phyloP scores from a whole-genome alignment of 1,139 yeast species.

The Taiozyma sp. region DNA sequence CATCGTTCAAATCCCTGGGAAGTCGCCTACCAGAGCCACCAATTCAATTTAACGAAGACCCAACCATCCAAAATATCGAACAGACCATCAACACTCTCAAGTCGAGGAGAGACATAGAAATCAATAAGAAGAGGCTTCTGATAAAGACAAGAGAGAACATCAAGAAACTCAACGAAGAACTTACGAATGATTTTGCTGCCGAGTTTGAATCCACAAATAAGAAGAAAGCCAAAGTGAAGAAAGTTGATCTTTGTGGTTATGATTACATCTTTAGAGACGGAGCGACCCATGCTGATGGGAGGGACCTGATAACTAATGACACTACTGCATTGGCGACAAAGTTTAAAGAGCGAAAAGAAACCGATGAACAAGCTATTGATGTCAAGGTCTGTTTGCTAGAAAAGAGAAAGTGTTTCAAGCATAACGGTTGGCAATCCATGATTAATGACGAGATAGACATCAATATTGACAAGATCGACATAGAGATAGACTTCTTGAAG shows the following conservation, averaged over 20 bases:
- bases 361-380: conserved; percentile 4
- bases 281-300: conserved; percentile 10
- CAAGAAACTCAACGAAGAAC: conserved; percentile 25
- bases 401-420: conserved; percentile 60
- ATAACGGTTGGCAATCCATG: conserved; percentile 63
- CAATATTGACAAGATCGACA: conserved; percentile 32
- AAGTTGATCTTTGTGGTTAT: conserved; percentile 26
- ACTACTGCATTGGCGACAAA: conserved; percentile 11
- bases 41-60: conserved; percentile 27
- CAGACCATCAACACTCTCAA: conserved; percentile 16
- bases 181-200: conserved; percentile 6
- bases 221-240: conserved; percentile 12
- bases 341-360: conserved; percentile 12
- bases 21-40: conserved; percentile 34
- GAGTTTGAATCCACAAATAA: conserved; percentile 2
- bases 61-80: conserved; percentile 17
- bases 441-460: conserved; percentile 37
- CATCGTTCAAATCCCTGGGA: conserved; percentile 30
- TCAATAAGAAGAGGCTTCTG: conserved; percentile 13
- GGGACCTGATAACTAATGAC: conserved; percentile 6
- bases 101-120: conserved; percentile 8
- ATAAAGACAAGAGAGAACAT: conserved; percentile 24
- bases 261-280: conserved; percentile 26
- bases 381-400: conserved; percentile 49
- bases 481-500: conserved; percentile 24